phyloP scores from a whole-genome alignment of 495 filamentous ascomycete genomes.

The Neurospora sp. region DNA sequence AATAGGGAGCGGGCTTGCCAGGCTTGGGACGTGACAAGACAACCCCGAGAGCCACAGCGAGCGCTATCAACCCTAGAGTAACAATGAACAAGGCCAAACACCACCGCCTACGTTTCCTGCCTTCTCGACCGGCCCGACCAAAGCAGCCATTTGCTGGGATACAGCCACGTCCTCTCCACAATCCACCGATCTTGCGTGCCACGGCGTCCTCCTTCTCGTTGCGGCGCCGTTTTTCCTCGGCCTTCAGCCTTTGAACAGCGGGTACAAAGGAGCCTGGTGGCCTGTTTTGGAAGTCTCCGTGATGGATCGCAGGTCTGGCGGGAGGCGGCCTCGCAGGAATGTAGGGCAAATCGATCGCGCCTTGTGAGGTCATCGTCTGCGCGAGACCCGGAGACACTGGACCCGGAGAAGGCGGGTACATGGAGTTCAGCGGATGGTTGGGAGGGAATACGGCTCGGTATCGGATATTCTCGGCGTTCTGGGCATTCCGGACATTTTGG shows the following conservation, averaged over 20 bases:
- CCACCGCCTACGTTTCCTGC: conserved; percentile 50
- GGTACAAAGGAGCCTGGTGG: conserved; percentile 26
- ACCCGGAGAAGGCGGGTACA: conserved; percentile 35
- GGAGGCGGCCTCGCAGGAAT: conserved; percentile 29
- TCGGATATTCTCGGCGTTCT: conserved; percentile 12
- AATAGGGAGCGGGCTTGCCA: conserved; percentile 22
- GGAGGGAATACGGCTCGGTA: conserved; percentile 32
- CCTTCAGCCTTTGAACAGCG: conserved; percentile 25
- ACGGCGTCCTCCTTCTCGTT: conserved; percentile 54
- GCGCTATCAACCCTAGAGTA: conserved; percentile 47
- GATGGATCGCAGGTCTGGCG: background rate
- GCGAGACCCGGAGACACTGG: conserved; percentile 30
- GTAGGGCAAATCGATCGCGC: conserved; percentile 29
- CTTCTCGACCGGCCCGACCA: conserved; percentile 51
- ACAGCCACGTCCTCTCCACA: conserved; percentile 52
- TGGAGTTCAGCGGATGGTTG: conserved; percentile 19
- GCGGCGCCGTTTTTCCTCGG: conserved; percentile 41
- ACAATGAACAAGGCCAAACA: conserved; percentile 43
- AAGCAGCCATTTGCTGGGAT: conserved; percentile 50
- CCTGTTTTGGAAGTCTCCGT: conserved; percentile 21
- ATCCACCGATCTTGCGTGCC: conserved; percentile 42
- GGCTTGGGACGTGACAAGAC: conserved; percentile 42
- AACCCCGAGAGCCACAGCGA: conserved; percentile 50
- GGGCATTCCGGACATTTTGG: background rate
- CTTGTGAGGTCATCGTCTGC: conserved; percentile 37